phyloP scores from a whole-genome alignment of 345 rosid species.

The Noccaea caerulescens region DNA sequence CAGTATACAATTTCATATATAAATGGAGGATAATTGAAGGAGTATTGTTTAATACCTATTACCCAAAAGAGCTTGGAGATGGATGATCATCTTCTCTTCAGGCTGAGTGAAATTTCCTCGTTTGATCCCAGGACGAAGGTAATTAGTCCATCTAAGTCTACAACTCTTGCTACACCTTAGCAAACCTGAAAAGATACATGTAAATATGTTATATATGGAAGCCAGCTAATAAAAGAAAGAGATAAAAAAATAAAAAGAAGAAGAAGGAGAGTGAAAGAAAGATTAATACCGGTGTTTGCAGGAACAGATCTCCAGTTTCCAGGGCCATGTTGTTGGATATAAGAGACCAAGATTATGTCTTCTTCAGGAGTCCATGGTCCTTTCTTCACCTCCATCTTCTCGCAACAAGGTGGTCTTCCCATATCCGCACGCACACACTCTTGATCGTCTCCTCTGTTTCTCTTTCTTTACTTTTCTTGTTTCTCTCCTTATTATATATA shows the following conservation, averaged over 20 bases:
- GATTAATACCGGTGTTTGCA: slow-evolving; percentile 62
- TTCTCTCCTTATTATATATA: slow-evolving; percentile 1
- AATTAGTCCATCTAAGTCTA: slow-evolving; percentile 97
- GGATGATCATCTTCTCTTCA: slow-evolving; percentile 94
- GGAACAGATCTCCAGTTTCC: slow-evolving; percentile 97
- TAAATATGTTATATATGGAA: background rate
- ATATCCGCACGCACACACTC: slow-evolving; percentile 38
- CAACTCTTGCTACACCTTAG: slow-evolving; percentile 98
- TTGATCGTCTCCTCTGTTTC: slow-evolving; percentile 17
- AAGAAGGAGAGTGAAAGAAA: slow-evolving; percentile 16
- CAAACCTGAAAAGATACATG: slow-evolving; percentile 59
- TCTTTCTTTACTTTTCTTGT: slow-evolving; percentile 1
- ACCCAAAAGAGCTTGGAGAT: slow-evolving; percentile 97
- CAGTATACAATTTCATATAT: background rate
- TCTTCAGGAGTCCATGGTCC: slow-evolving; percentile 99
- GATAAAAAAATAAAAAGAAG: background rate
- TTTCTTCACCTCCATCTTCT: slow-evolving; percentile 85
- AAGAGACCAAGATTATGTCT: slow-evolving; percentile 87
- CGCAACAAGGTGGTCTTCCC: slow-evolving; percentile 96
- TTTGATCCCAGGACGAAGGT: slow-evolving; percentile 91
- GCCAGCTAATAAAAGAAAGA: background rate
- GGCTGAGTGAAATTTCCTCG: slow-evolving; percentile 86
- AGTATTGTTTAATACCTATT: slow-evolving; percentile 58
- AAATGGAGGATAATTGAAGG: background rate
- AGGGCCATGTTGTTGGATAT: slow-evolving; percentile 91